Percentiles rank a stretch among this genome's conserved stretches.
These are phyloP conservation scores for Kluyveromyces dobzhanskii DNA, from an alignment of 805 yeast genomes.

Conservation along the genomic window DNA sequence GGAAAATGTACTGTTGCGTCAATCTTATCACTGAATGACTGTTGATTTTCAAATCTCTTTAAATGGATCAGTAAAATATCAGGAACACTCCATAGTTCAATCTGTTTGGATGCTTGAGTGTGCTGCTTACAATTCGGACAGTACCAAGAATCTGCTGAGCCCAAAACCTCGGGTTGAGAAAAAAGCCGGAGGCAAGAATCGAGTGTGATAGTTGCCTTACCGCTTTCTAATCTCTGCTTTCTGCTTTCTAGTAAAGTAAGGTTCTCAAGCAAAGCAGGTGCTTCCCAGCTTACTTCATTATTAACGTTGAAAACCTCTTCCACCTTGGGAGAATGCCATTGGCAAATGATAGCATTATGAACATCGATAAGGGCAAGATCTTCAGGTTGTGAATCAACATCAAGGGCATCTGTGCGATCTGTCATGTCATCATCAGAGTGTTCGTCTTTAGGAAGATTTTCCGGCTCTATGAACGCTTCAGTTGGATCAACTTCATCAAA, in stretches of 20 bases:
- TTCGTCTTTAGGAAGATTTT: neutral
- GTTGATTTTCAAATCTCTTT: slow-evolving; percentile 79
- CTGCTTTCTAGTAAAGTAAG: slow-evolving; percentile 45
- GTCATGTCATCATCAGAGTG: neutral
- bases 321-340: slow-evolving; percentile 49
- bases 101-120: slow-evolving; percentile 81
- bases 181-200: slow-evolving; percentile 70
- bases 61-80: slow-evolving; percentile 84
- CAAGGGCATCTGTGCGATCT: neutral
- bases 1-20: slow-evolving; percentile 83
- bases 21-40: slow-evolving; percentile 84
- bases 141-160: slow-evolving; percentile 88
- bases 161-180: slow-evolving; percentile 73
- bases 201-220: slow-evolving; percentile 41
- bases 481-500: neutral
- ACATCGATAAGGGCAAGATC: neutral
- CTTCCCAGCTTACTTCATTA: slow-evolving; percentile 49
- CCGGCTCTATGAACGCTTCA: no score
- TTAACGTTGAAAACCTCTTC: slow-evolving; percentile 46
- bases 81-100: slow-evolving; percentile 90
- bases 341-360: slow-evolving; percentile 44
- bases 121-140: slow-evolving; percentile 87
- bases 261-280: slow-evolving; percentile 42
- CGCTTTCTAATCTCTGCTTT: slow-evolving; percentile 19
- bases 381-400: neutral